Evolutionary conservation across 139 green algal species (phyloP).

Genomic region (Diplosphaera chodatii): DNA sequence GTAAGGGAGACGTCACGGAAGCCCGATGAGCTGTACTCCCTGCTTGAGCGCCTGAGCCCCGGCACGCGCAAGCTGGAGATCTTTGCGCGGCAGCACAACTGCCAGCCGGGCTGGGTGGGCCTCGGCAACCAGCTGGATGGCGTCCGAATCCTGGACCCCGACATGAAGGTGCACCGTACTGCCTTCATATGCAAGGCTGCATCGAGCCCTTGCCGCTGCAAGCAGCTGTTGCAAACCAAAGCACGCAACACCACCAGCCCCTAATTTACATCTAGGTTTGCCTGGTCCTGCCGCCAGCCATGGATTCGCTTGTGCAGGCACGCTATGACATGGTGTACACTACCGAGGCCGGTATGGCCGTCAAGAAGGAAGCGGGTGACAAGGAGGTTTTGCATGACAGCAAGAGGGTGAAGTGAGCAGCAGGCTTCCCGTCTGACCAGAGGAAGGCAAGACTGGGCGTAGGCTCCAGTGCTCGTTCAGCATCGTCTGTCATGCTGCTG

Average conservation of each 20-base stretch:
- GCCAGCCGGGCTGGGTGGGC: conserved; percentile 69
- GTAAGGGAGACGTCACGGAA: conserved; percentile 72
- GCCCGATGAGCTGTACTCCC: conserved; percentile 80
- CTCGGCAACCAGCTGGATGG: conserved; percentile 73
- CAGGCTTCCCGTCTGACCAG: no score
- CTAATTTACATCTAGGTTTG: no score
- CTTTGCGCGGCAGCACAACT: conserved; percentile 68
- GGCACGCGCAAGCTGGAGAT: conserved; percentile 67
- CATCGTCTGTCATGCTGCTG: no score
- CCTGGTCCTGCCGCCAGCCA: no score
- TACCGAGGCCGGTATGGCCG: not conserved
- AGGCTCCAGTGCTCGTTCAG: no score
- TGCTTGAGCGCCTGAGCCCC: conserved; percentile 74
- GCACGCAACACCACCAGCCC: no score
- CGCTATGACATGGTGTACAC: conserved; percentile 15
- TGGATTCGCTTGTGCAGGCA: no score
- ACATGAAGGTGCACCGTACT: conserved; percentile 4
- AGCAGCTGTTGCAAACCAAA: no score
- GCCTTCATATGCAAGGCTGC: no score
- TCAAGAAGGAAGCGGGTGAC: not conserved
- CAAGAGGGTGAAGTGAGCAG: not conserved
- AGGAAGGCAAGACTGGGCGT: not conserved
- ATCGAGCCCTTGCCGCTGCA: no score
- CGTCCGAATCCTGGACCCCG: conserved; percentile 26
- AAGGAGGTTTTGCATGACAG: not conserved